Evolutionary conservation across 768 basidiomycete species (phyloP).

Genomic region (Sistotremastrum niveocremeum): DNA sequence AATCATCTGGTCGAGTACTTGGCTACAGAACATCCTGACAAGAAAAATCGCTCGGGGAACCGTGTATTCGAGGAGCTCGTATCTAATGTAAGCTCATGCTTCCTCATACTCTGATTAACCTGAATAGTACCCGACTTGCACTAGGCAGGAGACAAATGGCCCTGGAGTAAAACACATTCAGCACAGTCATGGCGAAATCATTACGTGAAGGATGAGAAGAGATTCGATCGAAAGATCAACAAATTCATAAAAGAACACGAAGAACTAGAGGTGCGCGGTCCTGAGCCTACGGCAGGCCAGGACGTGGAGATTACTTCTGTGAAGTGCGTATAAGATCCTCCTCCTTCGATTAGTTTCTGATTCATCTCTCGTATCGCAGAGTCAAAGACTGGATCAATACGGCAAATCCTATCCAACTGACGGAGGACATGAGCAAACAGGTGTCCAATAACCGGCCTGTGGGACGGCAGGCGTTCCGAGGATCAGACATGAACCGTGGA

Average conservation of each 20-base stretch:
- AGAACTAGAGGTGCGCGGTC: too few species aligned
- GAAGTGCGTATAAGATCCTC: conserved; percentile 6
- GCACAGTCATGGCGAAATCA: conserved; percentile 53
- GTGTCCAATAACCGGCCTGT: too few species aligned
- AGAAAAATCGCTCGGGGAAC: conserved; percentile 31
- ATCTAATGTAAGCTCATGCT: conserved; percentile 29
- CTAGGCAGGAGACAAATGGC: conserved; percentile 30
- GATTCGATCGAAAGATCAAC: conserved; percentile 31
- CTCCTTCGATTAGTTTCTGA: conserved; percentile 1
- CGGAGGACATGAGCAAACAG: not conserved
- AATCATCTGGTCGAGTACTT: conserved; percentile 30
- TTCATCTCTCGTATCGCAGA: not conserved
- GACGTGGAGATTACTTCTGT: not conserved
- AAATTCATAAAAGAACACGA: conserved; percentile 23
- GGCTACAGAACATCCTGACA: conserved; percentile 31
- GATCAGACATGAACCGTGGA: too few species aligned
- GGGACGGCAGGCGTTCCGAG: too few species aligned
- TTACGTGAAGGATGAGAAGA: conserved; percentile 31
- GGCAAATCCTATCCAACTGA: not conserved
- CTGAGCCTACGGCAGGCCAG: too few species aligned
- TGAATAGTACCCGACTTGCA: not conserved
- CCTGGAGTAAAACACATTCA: conserved; percentile 37
- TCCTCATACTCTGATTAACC: not conserved
- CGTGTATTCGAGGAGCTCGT: conserved; percentile 28
- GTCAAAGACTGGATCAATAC: not conserved